phyloP scores from a whole-genome alignment of 2,329 filamentous ascomycete species.

The Hypoxylon sp. region DNA sequence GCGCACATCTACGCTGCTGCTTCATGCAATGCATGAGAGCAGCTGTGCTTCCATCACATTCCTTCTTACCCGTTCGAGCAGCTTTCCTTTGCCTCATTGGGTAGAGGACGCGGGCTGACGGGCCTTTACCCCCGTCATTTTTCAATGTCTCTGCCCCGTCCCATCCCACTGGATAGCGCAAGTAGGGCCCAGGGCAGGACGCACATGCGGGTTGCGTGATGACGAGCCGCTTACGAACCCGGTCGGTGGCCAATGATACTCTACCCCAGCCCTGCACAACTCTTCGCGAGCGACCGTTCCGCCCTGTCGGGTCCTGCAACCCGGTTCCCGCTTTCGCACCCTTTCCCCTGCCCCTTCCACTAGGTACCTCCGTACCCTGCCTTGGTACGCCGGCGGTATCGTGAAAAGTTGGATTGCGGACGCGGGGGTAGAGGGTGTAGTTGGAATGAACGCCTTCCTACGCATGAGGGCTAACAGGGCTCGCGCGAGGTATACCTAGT shows the following conservation, averaged over 20 bases:
- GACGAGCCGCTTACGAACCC: constrained; percentile 40
- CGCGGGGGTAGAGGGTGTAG: constrained; percentile 25
- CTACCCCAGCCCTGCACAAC: constrained; percentile 25
- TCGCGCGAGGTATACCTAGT: constrained; percentile 18
- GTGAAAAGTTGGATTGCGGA: constrained; percentile 19
- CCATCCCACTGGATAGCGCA: constrained; percentile 30
- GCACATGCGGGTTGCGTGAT: constrained; percentile 35
- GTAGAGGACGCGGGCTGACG: constrained; percentile 36
- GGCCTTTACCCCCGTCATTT: constrained; percentile 17
- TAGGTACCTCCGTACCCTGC: neutral
- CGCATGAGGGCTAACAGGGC: constrained; percentile 12
- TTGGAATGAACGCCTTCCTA: constrained; percentile 11
- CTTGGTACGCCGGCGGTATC: constrained; percentile 19
- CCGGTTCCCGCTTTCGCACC: constrained; percentile 12
- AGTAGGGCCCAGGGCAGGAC: constrained; percentile 20
- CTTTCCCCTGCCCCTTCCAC: neutral
- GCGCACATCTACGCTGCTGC: constrained; percentile 23
- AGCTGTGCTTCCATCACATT: constrained; percentile 35
- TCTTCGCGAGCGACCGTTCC: constrained; percentile 31
- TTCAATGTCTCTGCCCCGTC: constrained; percentile 18
- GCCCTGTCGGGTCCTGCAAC: constrained; percentile 39
- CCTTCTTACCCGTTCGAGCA: constrained; percentile 41
- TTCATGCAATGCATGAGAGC: constrained; percentile 36
- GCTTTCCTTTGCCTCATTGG: constrained; percentile 32
- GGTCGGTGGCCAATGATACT: constrained; percentile 24